Conservation (phyloP, 2,329 filamentous ascomycete species). For the Paracoccidioides brasiliensis region DNA sequence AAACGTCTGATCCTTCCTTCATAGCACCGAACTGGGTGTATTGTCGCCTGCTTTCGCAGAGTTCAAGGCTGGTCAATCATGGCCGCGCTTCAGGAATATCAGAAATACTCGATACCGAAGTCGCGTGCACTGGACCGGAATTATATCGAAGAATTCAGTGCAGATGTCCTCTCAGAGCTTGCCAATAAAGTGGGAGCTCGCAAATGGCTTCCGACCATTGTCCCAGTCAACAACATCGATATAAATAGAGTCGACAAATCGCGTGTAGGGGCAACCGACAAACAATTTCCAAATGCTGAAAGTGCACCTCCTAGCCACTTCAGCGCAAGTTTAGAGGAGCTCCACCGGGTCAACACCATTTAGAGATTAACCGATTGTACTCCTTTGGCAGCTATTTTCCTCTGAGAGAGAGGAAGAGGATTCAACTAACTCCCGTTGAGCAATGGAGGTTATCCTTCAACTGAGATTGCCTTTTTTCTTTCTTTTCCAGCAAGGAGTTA, state of each 20-base stretch:
- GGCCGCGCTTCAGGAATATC: slow-evolving; percentile 60
- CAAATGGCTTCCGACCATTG: slow-evolving; percentile 8
- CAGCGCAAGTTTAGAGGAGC: not conserved
- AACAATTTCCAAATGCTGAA: slow-evolving; percentile 2
- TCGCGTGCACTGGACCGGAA: slow-evolving; percentile 27
- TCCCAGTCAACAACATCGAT: not conserved
- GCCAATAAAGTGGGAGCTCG: slow-evolving; percentile 12
- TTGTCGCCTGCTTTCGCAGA: slow-evolving; percentile 68
- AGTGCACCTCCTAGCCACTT: slow-evolving; percentile 4
- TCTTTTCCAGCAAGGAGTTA: not conserved
- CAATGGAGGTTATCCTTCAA: not conserved
- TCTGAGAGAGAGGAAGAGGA: no score
- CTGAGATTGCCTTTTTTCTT: not conserved
- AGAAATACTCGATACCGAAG: slow-evolving; percentile 43
- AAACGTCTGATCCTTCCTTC: not conserved
- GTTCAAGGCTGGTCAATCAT: slow-evolving; percentile 53
- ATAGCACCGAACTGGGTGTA: slow-evolving; percentile 77
- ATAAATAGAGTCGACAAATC: not conserved
- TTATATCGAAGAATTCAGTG: slow-evolving; percentile 19
- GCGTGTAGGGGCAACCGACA: not conserved
- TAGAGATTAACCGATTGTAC: not conserved
- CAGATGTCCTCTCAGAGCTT: slow-evolving; percentile 12
- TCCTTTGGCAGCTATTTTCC: not conserved
- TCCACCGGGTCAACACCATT: slow-evolving; percentile 2
- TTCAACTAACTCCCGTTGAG: not conserved